These are phyloP conservation scores for Sarocladiaceae sp. DNA, from an alignment of 2,329 filamentous ascomycete species.

Conservation along the genomic window DNA sequence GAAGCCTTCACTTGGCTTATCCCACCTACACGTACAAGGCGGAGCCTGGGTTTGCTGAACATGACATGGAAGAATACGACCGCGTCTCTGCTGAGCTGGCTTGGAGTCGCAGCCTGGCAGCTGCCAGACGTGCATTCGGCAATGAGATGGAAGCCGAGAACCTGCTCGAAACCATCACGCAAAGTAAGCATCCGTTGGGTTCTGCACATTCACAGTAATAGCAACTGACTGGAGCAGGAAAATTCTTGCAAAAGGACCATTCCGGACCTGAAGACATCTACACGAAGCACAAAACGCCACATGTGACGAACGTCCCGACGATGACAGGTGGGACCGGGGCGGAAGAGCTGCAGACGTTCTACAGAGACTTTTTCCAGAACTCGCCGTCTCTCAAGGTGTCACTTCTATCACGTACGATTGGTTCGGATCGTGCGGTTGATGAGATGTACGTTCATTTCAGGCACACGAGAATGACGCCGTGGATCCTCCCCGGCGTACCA, in stretches of 20 bases:
- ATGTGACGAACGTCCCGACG: constrained; percentile 66
- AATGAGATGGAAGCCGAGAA: constrained; percentile 59
- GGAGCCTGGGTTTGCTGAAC: constrained; percentile 66
- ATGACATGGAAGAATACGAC: constrained; percentile 64
- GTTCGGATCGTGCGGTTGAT: constrained; percentile 60
- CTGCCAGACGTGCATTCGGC: constrained; percentile 59
- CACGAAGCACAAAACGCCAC: constrained; percentile 57
- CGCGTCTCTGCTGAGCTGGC: constrained; percentile 60
- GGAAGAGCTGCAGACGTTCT: constrained; percentile 56
- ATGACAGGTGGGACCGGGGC: constrained; percentile 60
- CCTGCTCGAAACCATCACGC: constrained; percentile 62
- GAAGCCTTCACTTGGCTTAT: constrained; percentile 30
- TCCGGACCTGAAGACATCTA: constrained; percentile 57
- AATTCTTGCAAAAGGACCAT: constrained; percentile 55
- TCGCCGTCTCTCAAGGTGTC: constrained; percentile 56
- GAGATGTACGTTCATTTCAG: constrained; percentile 57
- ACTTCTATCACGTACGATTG: constrained; percentile 60
- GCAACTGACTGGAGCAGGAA: constrained; percentile 26
- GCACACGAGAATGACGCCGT: constrained; percentile 53
- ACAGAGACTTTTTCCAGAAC: constrained; percentile 61
- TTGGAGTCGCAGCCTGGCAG: constrained; percentile 60
- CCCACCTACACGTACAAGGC: constrained; percentile 39
- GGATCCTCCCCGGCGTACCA: constrained; percentile 57
- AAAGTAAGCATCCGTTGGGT: constrained; percentile 36
- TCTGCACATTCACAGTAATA: neutral